Base-by-base conservation (phyloP, 108 stramenopile genomes). In the Fistulifera solaris region DNA sequence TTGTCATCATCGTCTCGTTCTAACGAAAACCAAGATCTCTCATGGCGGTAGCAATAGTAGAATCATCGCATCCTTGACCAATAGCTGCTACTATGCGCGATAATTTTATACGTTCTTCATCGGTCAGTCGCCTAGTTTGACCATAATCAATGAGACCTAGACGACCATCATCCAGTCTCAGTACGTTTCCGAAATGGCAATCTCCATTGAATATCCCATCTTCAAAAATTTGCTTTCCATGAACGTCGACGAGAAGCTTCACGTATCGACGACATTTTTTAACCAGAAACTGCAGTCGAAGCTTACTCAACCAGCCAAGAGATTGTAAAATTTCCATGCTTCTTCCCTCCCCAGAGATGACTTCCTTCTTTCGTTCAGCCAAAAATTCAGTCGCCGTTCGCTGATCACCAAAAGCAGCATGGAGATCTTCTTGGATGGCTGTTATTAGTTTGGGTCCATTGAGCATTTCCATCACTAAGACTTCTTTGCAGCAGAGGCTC, bases 61-160 rank as follows among this genome's bases (percentile, higher is more conserved):
- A 40, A 23, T 47, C 42, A 42, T 66, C 54, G 31, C 31, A 6
- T 35, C 31, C 31, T 35, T 35, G 31, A 16, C 72, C 80, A 1
- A 85, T 48, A 14, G 68, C 75, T 23, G 41, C 25, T 22, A 86
- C 76, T 3, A 86, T 66, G 54, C 63, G 46, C 18, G 78, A 68
- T 0, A 79, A 48, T 22, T 66, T 77, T 25, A 80, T 58, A 6
- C 80, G 48, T 40, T 86, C 78, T 26, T 63, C 31, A 22, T 74
- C 59, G 14, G 65, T 62, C 8, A 86, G 44, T 7, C 42, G 42
- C 24, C 74, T 68, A 3, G 74, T 78, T 61, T 80, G 81, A 14
- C 85, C 85, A 45, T 78, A 87, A 57, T 87, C 85, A 58, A 87
- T 82, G 48, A 87, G 56, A 4, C 85, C 85, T 5, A 87, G 44